phyloP scores from a whole-genome alignment of 1,139 yeast species.

The Scheffersomyces segobiensis region DNA sequence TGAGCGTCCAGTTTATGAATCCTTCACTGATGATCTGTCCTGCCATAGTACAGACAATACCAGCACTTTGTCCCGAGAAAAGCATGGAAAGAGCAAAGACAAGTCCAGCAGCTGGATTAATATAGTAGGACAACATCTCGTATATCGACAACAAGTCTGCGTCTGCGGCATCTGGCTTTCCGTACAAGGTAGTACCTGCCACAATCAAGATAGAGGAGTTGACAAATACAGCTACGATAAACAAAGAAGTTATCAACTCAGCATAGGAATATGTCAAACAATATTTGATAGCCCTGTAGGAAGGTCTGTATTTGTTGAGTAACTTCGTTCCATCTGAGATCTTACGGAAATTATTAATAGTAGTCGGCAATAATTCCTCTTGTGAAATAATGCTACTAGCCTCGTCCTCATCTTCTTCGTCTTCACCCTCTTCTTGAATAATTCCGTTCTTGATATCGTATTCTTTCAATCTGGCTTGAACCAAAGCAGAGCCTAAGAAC shows the following conservation, averaged over 20 bases:
- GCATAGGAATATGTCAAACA: constrained; percentile 65
- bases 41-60: constrained; percentile 83
- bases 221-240: constrained; percentile 76
- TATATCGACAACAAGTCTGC: constrained; percentile 79
- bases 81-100: constrained; percentile 75
- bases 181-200: constrained; percentile 72
- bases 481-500: constrained; percentile 73
- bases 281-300: constrained; percentile 62
- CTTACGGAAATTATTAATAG: constrained; percentile 28
- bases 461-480: constrained; percentile 70
- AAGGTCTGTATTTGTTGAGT: constrained; percentile 52
- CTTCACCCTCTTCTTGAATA: constrained; percentile 6
- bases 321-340: constrained; percentile 38
- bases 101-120: constrained; percentile 76
- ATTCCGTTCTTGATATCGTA: constrained; percentile 54
- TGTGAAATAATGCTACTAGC: not conserved
- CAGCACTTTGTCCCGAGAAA: constrained; percentile 80
- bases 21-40: constrained; percentile 88
- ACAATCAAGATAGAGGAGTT: constrained; percentile 76
- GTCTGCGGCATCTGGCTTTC: constrained; percentile 61
- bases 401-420: constrained; percentile 2
- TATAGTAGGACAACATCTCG: constrained; percentile 50
- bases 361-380: constrained; percentile 20
- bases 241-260: constrained; percentile 65
- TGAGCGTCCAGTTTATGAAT: constrained; percentile 70